phyloP scores from a whole-genome alignment of 768 basidiomycete species.

The Suillus alpinus region DNA sequence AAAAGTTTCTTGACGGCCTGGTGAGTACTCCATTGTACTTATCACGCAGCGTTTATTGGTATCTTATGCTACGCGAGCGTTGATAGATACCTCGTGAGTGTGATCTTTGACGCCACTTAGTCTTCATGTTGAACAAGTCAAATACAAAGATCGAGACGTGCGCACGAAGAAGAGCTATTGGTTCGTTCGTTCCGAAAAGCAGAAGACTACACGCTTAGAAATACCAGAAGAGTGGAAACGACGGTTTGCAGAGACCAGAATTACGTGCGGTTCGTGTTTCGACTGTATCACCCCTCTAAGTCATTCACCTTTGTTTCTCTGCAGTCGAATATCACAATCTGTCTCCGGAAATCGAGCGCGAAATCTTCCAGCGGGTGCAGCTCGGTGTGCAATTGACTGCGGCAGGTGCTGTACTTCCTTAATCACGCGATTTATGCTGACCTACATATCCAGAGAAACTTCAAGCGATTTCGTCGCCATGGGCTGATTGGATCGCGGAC shows the following conservation, averaged over 20 bases:
- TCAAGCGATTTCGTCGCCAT: constrained; percentile 72
- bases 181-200: constrained; percentile 50
- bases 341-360: constrained; percentile 58
- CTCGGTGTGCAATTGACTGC: constrained; percentile 72
- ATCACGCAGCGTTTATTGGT: neutral
- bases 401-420: constrained; percentile 46
- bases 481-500: constrained; percentile 62
- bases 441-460: constrained; percentile 57
- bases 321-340: constrained; percentile 69
- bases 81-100: constrained; percentile 54
- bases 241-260: constrained; percentile 50
- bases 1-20: constrained; percentile 46
- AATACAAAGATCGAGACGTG: constrained; percentile 50
- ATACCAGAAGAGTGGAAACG: constrained; percentile 53
- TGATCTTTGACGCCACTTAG: constrained; percentile 2
- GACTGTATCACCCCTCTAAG: neutral
- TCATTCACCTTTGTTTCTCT: neutral
- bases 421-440: neutral
- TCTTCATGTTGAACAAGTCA: constrained; percentile 16
- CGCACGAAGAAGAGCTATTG: constrained; percentile 61
- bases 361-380: constrained; percentile 82
- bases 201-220: constrained; percentile 43
- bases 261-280: constrained; percentile 61
- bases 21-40: constrained; percentile 20
- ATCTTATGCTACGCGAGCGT: constrained; percentile 10